These are phyloP conservation scores for Trypanosomatidae sp. DNA, from an alignment of 208 protist species.

Conservation along the genomic window DNA sequence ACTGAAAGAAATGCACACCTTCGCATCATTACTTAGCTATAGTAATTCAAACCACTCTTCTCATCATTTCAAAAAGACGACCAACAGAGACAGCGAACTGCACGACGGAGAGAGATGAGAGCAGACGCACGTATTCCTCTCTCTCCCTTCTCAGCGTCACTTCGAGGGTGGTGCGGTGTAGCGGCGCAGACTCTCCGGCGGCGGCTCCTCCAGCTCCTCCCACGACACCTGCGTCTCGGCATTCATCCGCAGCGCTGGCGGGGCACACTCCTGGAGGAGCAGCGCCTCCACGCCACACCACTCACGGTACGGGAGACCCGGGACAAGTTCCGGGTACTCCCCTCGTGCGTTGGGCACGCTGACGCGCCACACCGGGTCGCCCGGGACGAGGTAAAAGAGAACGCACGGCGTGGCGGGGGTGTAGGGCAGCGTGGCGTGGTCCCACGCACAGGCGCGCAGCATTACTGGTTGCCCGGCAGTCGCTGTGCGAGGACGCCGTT, in stretches of 20 bases:
- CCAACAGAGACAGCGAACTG: no score
- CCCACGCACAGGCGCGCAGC: constrained; percentile 45
- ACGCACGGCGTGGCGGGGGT: constrained; percentile 55
- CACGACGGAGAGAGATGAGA: no score
- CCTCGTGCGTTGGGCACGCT: constrained; percentile 72
- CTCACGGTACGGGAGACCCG: constrained; percentile 81
- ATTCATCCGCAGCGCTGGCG: constrained; percentile 33
- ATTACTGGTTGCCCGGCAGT: no score
- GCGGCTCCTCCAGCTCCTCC: constrained; percentile 30
- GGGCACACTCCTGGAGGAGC: constrained; percentile 55
- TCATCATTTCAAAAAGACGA: no score
- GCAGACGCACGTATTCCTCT: no score
- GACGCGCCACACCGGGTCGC: constrained; percentile 60
- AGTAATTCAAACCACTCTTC: no score
- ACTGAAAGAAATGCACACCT: no score
- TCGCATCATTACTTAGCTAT: no score
- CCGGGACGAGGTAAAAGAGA: constrained; percentile 81
- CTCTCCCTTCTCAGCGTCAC: no score
- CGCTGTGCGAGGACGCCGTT: no score
- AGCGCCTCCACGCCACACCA: constrained; percentile 17
- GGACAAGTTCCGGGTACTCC: constrained; percentile 65
- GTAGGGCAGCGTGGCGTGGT: constrained; percentile 73
- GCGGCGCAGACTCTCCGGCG: no score
- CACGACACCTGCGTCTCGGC: constrained; percentile 33
- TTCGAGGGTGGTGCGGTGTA: no score